These are phyloP conservation scores for Ramularia endophylla DNA, from an alignment of 2,329 filamentous ascomycete species.

Conservation along the genomic window DNA sequence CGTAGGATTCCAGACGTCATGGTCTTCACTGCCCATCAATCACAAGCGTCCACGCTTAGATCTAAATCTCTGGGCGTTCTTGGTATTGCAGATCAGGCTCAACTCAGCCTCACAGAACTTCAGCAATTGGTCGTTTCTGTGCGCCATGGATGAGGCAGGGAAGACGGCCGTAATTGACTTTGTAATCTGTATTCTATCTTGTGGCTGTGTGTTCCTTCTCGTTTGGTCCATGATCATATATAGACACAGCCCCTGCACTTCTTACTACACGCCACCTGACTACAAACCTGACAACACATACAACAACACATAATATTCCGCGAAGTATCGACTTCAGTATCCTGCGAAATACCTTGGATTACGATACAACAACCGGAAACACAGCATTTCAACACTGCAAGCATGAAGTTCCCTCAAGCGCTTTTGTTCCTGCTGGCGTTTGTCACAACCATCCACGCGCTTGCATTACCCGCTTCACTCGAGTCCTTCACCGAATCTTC, in stretches of 20 bases:
- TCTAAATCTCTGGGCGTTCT: not conserved
- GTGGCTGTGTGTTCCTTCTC: no score
- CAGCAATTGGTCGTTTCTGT: not conserved
- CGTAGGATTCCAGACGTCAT: not conserved
- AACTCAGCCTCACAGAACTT: no score
- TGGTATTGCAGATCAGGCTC: no score
- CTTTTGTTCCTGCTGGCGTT: conserved; percentile 26
- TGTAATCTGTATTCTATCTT: no score
- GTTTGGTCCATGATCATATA: not conserved
- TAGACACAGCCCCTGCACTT: not conserved
- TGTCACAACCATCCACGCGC: conserved; percentile 27
- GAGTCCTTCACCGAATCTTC: conserved; percentile 29
- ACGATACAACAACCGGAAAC: conserved; percentile 2
- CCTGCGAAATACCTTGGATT: not conserved
- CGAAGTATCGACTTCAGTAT: not conserved
- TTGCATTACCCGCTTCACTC: conserved; percentile 26
- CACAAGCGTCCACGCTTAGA: no score
- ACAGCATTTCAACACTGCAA: conserved; percentile 11
- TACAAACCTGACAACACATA: no score
- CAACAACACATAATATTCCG: not conserved
- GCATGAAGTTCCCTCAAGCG: conserved; percentile 25
- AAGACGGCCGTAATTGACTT: no score
- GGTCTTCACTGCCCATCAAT: not conserved
- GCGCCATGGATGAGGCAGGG: conserved; percentile 1
- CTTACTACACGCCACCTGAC: not conserved